Evolutionary conservation across 2,329 filamentous ascomycete genomes (phyloP).

Genomic region (Sarocladiaceae sp.): DNA sequence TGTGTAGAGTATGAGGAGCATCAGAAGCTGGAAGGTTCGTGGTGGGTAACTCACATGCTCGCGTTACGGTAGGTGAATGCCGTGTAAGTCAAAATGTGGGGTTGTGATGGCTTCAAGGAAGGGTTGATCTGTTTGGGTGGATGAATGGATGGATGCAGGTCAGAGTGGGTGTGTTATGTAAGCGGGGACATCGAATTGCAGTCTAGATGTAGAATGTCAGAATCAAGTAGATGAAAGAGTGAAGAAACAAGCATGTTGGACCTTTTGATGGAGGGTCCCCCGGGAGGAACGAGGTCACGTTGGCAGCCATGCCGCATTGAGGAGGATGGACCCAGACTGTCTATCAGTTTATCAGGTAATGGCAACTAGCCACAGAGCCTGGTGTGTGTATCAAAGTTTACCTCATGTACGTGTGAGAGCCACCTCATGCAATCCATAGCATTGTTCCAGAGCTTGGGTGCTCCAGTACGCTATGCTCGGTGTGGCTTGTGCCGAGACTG

Average conservation of each 20-base stretch:
- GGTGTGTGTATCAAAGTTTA: no score
- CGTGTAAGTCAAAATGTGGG: constrained; percentile 5
- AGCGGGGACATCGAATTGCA: not conserved
- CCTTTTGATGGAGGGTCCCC: not conserved
- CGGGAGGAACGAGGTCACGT: not conserved
- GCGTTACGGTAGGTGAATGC: not conserved
- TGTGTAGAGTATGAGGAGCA: no score
- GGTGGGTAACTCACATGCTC: not conserved
- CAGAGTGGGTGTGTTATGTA: no score
- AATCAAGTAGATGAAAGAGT: not conserved
- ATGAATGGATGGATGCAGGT: no score
- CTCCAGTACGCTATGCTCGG: not conserved
- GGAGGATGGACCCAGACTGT: constrained; percentile 1
- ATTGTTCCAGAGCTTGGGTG: no score
- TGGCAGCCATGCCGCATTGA: constrained; percentile 6
- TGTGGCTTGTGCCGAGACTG: constrained; percentile 7
- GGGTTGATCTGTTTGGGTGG: no score
- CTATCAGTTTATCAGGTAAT: constrained; percentile 9
- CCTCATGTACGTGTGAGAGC: no score
- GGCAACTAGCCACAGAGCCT: not conserved
- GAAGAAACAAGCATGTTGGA: not conserved
- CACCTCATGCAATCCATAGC: no score
- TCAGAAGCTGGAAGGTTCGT: no score
- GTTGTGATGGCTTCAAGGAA: not conserved
- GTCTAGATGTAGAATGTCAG: not conserved